Conservation (phyloP, 495 filamentous ascomycete genomes). For the Hyaloscypha bicolor region DNA sequence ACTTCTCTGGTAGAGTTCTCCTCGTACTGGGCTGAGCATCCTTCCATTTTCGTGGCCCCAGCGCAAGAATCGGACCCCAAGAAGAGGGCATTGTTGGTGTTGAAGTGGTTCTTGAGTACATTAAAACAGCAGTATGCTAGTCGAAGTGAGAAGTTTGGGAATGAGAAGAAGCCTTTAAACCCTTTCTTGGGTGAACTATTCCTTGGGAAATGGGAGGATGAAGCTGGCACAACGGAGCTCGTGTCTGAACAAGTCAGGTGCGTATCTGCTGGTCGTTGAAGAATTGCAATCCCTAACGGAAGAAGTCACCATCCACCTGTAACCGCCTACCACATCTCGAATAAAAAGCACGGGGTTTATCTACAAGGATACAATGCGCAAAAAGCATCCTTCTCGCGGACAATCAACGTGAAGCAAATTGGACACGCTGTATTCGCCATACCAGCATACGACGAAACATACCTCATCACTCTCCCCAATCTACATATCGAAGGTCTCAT, state of each 20-base stretch:
- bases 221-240: slow-evolving; percentile 66
- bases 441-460: slow-evolving; percentile 70
- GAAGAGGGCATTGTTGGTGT: slow-evolving; percentile 83
- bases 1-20: slow-evolving; percentile 95
- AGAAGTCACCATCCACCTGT: slow-evolving; percentile 96
- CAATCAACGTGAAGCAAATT: slow-evolving; percentile 96
- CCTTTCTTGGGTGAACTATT: slow-evolving; percentile 93
- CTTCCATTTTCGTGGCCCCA: slow-evolving; percentile 83
- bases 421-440: slow-evolving; percentile 86
- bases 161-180: slow-evolving; percentile 98
- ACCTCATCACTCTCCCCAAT: slow-evolving; percentile 88
- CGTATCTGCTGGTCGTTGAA: slow-evolving; percentile 14
- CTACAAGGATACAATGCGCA: slow-evolving; percentile 97
- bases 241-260: slow-evolving; percentile 83
- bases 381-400: slow-evolving; percentile 91
- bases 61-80: slow-evolving; percentile 81
- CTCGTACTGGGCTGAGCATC: slow-evolving; percentile 97
- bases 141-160: slow-evolving; percentile 83
- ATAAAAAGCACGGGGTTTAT: slow-evolving; percentile 79
- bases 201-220: slow-evolving; percentile 67
- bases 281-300: slow-evolving; percentile 40
- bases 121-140: slow-evolving; percentile 86
- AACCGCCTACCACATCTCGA: slow-evolving; percentile 92
- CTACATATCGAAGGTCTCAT: slow-evolving; percentile 96
- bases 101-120: slow-evolving; percentile 98